Evolutionary conservation across 768 basidiomycete genomes (phyloP).

Genomic region (Russula griseocarnosa): DNA sequence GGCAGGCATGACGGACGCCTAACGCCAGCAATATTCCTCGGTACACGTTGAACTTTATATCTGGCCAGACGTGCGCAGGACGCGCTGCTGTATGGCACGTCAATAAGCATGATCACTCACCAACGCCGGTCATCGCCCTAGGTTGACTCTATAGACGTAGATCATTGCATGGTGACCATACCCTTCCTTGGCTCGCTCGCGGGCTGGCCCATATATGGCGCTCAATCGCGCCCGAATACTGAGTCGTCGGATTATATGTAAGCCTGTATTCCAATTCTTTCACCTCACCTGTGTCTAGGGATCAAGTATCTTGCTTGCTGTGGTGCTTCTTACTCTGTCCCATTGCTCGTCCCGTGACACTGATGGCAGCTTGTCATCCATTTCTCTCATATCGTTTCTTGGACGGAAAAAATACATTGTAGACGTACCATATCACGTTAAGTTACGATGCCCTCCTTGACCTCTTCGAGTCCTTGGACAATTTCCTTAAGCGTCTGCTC

Average conservation of each 20-base stretch:
- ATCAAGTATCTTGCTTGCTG: too few species aligned
- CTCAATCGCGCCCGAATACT: constrained; percentile 47
- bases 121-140: constrained; percentile 53
- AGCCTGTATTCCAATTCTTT: constrained; percentile 32
- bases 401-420: too few species aligned
- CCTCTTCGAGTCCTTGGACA: too few species aligned
- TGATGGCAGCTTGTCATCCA: too few species aligned
- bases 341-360: constrained; percentile 3
- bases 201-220: constrained; percentile 71
- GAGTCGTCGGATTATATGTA: constrained; percentile 52
- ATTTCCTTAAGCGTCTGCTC: too few species aligned
- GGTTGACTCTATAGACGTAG: constrained; percentile 57
- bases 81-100: constrained; percentile 60
- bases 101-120: constrained; percentile 56
- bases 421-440: too few species aligned
- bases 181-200: constrained; percentile 57
- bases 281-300: neutral
- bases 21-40: constrained; percentile 54
- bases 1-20: constrained; percentile 62
- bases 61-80: constrained; percentile 61
- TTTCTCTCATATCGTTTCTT: too few species aligned
- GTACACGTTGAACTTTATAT: constrained; percentile 54
- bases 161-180: constrained; percentile 58
- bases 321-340: neutral
- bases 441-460: too few species aligned